phyloP scores from a whole-genome alignment of 2,329 filamentous ascomycete genomes.

The Fusarium sp. region DNA sequence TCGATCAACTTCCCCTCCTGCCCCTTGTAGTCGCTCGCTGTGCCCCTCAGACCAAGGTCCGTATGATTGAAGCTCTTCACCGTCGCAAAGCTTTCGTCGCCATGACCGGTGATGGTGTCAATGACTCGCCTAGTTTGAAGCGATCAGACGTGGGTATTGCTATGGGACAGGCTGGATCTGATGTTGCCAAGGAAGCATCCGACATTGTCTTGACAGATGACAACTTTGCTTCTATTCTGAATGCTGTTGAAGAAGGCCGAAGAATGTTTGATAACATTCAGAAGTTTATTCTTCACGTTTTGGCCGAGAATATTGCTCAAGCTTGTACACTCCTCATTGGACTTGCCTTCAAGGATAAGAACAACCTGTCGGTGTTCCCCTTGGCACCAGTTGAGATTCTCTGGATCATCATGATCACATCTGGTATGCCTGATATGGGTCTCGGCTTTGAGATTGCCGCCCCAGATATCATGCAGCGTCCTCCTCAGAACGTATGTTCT shows the following conservation, averaged over 20 bases:
- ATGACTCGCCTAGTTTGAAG: constrained; percentile 74
- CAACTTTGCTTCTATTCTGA: constrained; percentile 76
- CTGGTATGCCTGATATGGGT: constrained; percentile 78
- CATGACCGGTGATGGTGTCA: constrained; percentile 79
- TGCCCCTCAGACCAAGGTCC: constrained; percentile 75
- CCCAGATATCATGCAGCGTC: constrained; percentile 73
- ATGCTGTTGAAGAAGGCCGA: constrained; percentile 75
- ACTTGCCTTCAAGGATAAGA: constrained; percentile 73
- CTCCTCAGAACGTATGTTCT: constrained; percentile 67
- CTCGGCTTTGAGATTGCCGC: constrained; percentile 76
- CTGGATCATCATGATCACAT: constrained; percentile 84
- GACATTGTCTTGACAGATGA: constrained; percentile 77
- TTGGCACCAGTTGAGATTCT: constrained; percentile 78
- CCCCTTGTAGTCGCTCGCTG: constrained; percentile 76
- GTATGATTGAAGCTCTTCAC: constrained; percentile 79
- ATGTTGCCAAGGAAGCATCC: constrained; percentile 75
- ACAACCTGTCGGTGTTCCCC: constrained; percentile 73
- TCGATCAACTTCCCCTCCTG: constrained; percentile 69
- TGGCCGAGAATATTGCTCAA: constrained; percentile 76
- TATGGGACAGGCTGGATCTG: constrained; percentile 74
- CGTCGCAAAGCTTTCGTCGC: constrained; percentile 71
- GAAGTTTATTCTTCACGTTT: constrained; percentile 74
- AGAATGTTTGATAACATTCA: constrained; percentile 79
- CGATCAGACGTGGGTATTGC: constrained; percentile 76
- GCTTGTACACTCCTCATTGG: constrained; percentile 74